Conservation (phyloP, 495 filamentous ascomycete genomes). For the Beverwykella pulmonaria region DNA sequence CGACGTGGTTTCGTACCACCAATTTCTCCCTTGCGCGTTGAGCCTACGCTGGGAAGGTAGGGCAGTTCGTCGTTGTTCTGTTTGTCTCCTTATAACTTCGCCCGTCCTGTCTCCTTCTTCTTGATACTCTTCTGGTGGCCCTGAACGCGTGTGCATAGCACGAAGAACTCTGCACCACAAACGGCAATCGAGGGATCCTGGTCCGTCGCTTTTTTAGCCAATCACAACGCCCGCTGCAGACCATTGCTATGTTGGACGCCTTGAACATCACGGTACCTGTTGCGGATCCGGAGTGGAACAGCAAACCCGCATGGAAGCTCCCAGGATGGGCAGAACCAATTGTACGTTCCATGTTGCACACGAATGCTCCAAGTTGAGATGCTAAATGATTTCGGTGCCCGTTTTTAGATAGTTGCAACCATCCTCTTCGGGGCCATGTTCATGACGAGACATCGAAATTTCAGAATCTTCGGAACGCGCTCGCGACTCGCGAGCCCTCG, state of each 20-base stretch:
- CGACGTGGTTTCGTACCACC: neutral
- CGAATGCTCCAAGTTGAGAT: neutral
- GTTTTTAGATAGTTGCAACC: constrained; percentile 56
- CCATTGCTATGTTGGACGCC: too few relatives aligned
- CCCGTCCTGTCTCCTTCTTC: neutral
- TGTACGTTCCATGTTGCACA: constrained; percentile 44
- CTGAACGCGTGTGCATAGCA: neutral
- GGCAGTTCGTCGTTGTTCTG: too few relatives aligned
- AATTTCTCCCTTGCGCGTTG: neutral
- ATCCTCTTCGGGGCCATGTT: constrained; percentile 62
- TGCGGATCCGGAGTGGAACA: constrained; percentile 43
- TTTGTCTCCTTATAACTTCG: neutral
- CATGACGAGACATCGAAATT: constrained; percentile 57
- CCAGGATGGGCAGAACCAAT: constrained; percentile 63
- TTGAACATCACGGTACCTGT: constrained; percentile 11
- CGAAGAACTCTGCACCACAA: neutral
- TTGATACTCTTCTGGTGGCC: neutral
- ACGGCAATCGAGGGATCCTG: constrained; percentile 1
- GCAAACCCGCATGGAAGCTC: constrained; percentile 53
- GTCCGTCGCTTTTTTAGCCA: constrained; percentile 1
- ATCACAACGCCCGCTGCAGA: neutral
- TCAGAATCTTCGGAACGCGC: constrained; percentile 48
- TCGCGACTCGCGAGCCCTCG: constrained; percentile 40
- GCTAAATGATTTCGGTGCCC: neutral
- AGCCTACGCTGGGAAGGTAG: neutral